phyloP scores from a whole-genome alignment of 139 green algal species.

The Coelastrella sp. region DNA sequence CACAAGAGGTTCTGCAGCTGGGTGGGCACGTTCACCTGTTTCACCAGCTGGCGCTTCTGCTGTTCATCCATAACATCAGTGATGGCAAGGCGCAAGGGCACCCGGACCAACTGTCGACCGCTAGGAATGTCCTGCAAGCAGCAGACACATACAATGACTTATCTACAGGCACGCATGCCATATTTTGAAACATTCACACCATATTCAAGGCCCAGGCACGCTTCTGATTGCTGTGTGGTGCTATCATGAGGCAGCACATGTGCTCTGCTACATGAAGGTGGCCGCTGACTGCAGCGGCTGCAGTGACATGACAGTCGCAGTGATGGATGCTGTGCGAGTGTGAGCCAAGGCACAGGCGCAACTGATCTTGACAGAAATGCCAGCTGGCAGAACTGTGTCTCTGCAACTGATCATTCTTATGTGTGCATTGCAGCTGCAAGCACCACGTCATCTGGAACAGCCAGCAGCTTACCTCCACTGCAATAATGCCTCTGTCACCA shows the following conservation, averaged over 20 bases:
- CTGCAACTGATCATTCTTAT: no score
- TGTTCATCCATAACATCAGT: conserved; percentile 71
- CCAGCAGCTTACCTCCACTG: conserved; percentile 48
- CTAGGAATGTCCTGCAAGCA: conserved; percentile 45
- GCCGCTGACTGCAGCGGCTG: no score
- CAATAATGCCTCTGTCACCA: conserved; percentile 68
- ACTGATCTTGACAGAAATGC: no score
- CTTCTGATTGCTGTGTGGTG: not conserved
- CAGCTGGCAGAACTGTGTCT: no score
- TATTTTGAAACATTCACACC: not conserved
- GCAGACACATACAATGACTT: not conserved
- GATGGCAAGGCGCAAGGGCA: conserved; percentile 78
- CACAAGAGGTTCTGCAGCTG: not conserved
- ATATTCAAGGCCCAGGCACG: no score
- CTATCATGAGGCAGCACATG: not conserved
- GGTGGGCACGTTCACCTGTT: not conserved
- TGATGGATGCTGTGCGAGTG: no score
- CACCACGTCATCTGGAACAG: no score
- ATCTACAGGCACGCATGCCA: not conserved
- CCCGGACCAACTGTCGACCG: conserved; percentile 63
- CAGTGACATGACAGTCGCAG: no score
- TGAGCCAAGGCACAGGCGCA: no score
- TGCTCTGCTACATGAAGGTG: not conserved
- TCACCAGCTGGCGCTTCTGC: conserved; percentile 42
- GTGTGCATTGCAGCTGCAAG: no score